These are phyloP conservation scores for Coffea canephora DNA, from an alignment of 257 asterid species.

Conservation along the genomic window DNA sequence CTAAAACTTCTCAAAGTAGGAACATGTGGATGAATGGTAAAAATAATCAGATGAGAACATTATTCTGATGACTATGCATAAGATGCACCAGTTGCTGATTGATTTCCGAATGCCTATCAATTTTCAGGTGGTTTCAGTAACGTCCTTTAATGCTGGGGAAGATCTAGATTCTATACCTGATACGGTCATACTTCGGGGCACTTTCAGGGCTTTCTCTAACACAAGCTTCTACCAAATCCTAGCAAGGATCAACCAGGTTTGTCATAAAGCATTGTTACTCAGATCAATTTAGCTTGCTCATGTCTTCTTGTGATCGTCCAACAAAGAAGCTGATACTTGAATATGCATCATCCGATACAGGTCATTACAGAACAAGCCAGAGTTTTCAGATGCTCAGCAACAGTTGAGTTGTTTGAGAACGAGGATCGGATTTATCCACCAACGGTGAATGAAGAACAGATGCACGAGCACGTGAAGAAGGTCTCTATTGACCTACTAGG, in stretches of 20 bases:
- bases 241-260: conserved; percentile 75
- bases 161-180: conserved; percentile 37
- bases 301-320: no score
- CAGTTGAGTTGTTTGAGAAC: conserved; percentile 73
- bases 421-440: conserved; percentile 73
- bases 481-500: conserved; percentile 52
- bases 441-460: conserved; percentile 56
- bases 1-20: background rate
- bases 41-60: no score
- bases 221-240: conserved; percentile 56
- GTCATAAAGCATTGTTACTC: background rate
- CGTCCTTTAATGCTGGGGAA: conserved; percentile 62
- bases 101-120: background rate
- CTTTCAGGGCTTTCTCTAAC: conserved; percentile 80
- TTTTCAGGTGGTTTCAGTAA: conserved; percentile 75
- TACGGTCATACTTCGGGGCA: conserved; percentile 62
- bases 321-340: no score
- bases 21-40: no score
- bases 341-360: conserved; percentile 33
- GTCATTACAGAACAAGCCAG: conserved; percentile 67
- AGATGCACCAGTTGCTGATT: background rate
- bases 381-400: conserved; percentile 74
- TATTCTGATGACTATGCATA: background rate
- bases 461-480: conserved; percentile 57
- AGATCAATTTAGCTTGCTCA: no score